Evolutionary conservation across 139 green algal species (phyloP).

Genomic region (Chlorella ohadii): DNA sequence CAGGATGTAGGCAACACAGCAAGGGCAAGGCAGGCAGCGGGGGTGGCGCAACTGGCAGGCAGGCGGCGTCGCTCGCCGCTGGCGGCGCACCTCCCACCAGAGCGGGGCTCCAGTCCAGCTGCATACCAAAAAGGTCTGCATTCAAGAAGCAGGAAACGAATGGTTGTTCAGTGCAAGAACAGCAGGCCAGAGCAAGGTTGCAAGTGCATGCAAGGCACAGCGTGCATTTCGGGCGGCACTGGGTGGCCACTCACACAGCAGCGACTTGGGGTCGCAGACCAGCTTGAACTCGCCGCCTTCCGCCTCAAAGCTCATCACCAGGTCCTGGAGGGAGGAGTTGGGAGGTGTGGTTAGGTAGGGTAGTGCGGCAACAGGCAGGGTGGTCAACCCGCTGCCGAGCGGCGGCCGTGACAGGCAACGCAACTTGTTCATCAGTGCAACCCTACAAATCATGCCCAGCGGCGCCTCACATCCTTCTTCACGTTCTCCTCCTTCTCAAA

Average conservation of each 20-base stretch:
- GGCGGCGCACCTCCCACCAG: neutral
- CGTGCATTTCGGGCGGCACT: no score
- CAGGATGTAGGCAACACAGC: no score
- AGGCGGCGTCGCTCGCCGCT: neutral
- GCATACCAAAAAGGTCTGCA: constrained; percentile 89
- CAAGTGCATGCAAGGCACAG: no score
- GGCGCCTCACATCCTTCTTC: constrained; percentile 33
- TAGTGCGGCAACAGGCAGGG: neutral
- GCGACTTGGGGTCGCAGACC: constrained; percentile 88
- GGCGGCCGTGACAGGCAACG: no score
- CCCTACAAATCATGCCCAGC: no score
- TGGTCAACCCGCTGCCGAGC: no score
- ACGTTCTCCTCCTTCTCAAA: constrained; percentile 84
- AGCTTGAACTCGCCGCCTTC: constrained; percentile 48
- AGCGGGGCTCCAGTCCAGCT: constrained; percentile 78
- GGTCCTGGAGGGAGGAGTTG: constrained; percentile 26
- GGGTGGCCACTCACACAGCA: constrained; percentile 81
- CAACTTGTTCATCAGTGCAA: no score
- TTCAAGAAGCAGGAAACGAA: no score
- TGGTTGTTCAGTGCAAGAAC: no score
- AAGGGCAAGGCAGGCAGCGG: neutral
- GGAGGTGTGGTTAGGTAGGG: constrained; percentile 29
- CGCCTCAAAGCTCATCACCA: constrained; percentile 17
- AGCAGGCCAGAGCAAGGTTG: no score
- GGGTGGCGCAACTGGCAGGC: neutral